These are phyloP conservation scores for Holtermannia corniformis DNA, from an alignment of 768 basidiomycete species.

Conservation along the genomic window DNA sequence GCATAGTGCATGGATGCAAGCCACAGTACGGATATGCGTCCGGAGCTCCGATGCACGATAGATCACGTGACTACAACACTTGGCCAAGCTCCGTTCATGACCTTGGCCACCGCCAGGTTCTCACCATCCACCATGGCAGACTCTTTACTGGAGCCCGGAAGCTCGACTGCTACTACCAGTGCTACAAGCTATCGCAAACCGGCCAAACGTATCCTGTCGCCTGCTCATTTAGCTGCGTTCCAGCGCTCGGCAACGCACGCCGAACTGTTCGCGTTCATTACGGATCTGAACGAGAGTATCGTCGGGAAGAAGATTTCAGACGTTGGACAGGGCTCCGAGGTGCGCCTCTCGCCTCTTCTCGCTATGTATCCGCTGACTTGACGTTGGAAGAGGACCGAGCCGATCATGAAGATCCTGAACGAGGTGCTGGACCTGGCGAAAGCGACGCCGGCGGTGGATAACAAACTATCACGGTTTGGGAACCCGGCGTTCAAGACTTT, in stretches of 20 bases:
- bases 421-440: conserved; percentile 57
- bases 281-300: conserved; percentile 63
- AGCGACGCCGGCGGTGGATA: conserved; percentile 75
- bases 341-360: conserved; percentile 43
- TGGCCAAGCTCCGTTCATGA: too few species aligned
- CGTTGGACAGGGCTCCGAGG: conserved; percentile 51
- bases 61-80: too few species aligned
- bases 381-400: conserved; percentile 51
- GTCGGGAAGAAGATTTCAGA: conserved; percentile 68
- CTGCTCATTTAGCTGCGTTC: conserved; percentile 71
- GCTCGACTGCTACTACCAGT: too few species aligned
- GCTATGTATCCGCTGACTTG: too few species aligned
- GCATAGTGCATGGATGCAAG: too few species aligned
- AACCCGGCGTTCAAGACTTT: conserved; percentile 94
- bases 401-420: conserved; percentile 58
- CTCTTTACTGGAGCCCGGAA: too few species aligned
- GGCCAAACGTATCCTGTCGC: conserved; percentile 62
- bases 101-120: too few species aligned
- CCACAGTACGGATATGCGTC: too few species aligned
- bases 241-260: conserved; percentile 62
- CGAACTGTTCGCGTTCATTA: conserved; percentile 60
- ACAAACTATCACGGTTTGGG: conserved; percentile 82
- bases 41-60: too few species aligned
- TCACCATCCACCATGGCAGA: too few species aligned
- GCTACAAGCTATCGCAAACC: conserved; percentile 8